Conservation (phyloP, 257 asterid genomes). For the Plectranthus barbatus region DNA sequence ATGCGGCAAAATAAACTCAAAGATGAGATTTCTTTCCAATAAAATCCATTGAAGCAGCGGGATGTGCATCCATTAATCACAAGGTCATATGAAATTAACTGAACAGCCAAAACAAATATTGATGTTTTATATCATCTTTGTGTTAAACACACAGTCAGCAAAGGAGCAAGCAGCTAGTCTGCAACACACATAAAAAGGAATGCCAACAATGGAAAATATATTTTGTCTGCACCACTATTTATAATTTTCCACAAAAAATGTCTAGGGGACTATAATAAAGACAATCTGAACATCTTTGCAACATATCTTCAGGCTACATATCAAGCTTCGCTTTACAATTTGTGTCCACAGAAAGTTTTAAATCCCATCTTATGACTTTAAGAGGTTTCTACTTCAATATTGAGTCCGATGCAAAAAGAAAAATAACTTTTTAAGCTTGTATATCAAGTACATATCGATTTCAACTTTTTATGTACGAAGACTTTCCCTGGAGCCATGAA, state of each 20-base stretch:
- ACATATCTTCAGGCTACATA: too few relatives aligned
- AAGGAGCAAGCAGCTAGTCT: not conserved
- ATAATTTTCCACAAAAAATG: not conserved
- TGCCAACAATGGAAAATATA: too few relatives aligned
- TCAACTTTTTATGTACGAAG: not conserved
- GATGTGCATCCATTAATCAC: not conserved
- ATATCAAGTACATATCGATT: not conserved
- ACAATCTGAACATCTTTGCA: too few relatives aligned
- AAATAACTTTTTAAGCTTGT: too few relatives aligned
- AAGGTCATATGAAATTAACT: conserved; percentile 3
- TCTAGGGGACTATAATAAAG: not conserved
- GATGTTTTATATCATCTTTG: not conserved
- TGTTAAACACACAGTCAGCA: not conserved
- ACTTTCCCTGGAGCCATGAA: not conserved
- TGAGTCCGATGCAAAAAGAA: not conserved
- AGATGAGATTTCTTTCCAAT: conserved; percentile 3
- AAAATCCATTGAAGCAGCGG: not conserved
- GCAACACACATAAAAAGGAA: not conserved
- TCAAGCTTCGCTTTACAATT: too few relatives aligned
- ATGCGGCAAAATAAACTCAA: conserved; percentile 17
- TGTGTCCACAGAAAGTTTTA: not conserved
- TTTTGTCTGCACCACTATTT: not conserved
- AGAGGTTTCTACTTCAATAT: too few relatives aligned
- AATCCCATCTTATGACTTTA: not conserved
- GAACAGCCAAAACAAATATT: not conserved